Evolutionary conservation across 2,329 filamentous ascomycete species (phyloP).

Genomic region (Ilyonectria destructans): DNA sequence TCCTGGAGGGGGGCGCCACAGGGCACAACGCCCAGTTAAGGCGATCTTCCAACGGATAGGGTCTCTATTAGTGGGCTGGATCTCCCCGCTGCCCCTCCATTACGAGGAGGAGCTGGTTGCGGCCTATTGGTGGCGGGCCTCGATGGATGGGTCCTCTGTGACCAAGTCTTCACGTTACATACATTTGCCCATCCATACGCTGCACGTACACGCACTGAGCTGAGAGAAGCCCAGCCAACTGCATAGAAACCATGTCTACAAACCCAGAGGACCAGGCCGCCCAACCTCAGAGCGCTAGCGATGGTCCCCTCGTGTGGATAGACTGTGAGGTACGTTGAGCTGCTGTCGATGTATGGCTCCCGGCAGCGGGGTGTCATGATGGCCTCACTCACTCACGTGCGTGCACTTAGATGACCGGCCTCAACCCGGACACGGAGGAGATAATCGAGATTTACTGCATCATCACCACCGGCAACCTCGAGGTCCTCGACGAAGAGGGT

Average conservation of each 20-base stretch:
- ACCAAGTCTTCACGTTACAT: conserved; percentile 34
- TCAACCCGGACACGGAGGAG: conserved; percentile 82
- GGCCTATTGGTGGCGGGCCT: not conserved
- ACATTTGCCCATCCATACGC: conserved; percentile 11
- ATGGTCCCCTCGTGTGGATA: conserved; percentile 86
- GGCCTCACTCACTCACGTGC: conserved; percentile 27
- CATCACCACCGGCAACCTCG: conserved; percentile 86
- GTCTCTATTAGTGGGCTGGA: not conserved
- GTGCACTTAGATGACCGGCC: conserved; percentile 82
- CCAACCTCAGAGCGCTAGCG: conserved; percentile 49
- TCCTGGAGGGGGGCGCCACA: conserved; percentile 9
- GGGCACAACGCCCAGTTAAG: not conserved
- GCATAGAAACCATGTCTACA: conserved; percentile 35
- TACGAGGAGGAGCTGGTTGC: not conserved
- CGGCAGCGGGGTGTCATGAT: conserved; percentile 10
- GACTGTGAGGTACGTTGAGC: conserved; percentile 71
- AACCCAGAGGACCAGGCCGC: conserved; percentile 32
- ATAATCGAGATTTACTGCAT: conserved; percentile 95
- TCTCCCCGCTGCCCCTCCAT: not conserved
- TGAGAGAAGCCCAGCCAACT: not conserved
- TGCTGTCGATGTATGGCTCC: conserved; percentile 2
- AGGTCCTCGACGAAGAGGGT: conserved; percentile 82
- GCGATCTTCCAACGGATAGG: not conserved
- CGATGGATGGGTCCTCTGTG: not conserved
- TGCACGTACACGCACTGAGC: not conserved